Percentiles rank a stretch among this genome's conserved stretches.
These are phyloP conservation scores for Pilaira anomala DNA, from an alignment of 192 early-diverging fungal species.

Conservation along the genomic window DNA sequence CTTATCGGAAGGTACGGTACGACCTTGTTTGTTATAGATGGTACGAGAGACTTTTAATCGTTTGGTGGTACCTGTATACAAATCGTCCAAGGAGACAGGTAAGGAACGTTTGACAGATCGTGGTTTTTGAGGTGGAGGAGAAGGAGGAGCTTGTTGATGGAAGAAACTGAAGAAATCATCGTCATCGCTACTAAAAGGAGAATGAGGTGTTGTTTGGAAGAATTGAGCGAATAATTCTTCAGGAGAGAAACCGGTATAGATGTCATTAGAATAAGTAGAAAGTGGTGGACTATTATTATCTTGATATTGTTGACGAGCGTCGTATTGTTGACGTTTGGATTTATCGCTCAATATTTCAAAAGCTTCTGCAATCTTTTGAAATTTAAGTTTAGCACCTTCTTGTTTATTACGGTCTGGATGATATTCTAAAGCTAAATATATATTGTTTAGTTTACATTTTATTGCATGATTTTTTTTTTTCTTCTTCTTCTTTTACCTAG, in stretches of 20 bases:
- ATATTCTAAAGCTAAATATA: slow-evolving; percentile 59
- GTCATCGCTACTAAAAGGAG: background rate
- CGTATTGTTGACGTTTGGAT: slow-evolving; percentile 89
- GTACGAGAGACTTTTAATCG: slow-evolving; percentile 85
- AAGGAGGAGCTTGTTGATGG: background rate
- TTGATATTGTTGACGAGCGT: slow-evolving; percentile 49
- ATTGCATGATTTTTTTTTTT: background rate
- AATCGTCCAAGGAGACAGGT: slow-evolving; percentile 80
- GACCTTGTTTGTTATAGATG: slow-evolving; percentile 39
- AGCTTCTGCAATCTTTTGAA: slow-evolving; percentile 97
- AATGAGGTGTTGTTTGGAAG: slow-evolving; percentile 44
- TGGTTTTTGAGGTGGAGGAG: slow-evolving; percentile 39
- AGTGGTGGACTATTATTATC: no score
- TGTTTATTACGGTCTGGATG: slow-evolving; percentile 70
- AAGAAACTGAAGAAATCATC: no score
- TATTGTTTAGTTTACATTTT: background rate
- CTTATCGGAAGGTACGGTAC: slow-evolving; percentile 61
- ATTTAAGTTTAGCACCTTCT: slow-evolving; percentile 71
- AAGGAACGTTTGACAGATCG: slow-evolving; percentile 65
- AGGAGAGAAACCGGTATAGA: no score
- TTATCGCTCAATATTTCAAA: slow-evolving; percentile 93
- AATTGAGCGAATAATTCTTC: slow-evolving; percentile 90
- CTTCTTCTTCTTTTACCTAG: slow-evolving; percentile 18
- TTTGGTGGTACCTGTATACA: slow-evolving; percentile 91
- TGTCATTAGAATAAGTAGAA: slow-evolving; percentile 2